phyloP scores from a whole-genome alignment of 805 yeast species.

The Candida broadrunensis region DNA sequence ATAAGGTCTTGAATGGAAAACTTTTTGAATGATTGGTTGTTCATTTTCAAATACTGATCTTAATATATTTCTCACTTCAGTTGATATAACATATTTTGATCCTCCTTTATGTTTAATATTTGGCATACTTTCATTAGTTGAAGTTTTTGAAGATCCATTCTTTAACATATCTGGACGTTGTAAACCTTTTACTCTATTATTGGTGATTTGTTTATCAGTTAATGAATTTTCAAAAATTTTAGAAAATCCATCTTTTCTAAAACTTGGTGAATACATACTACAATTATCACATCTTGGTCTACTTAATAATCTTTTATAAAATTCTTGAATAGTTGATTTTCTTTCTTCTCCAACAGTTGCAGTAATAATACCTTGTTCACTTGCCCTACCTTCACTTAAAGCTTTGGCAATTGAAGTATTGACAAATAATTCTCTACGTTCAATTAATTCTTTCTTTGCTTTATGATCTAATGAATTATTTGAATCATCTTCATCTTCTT shows the following conservation, averaged over 20 bases:
- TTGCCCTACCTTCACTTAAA: conserved; percentile 69
- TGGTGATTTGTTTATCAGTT: conserved; percentile 73
- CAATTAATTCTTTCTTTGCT: conserved; percentile 47
- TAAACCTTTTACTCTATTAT: conserved; percentile 81
- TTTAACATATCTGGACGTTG: conserved; percentile 69
- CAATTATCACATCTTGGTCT: conserved; percentile 94
- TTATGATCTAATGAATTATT: conserved; percentile 35
- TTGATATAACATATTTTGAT: conserved; percentile 75
- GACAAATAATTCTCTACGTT: conserved; percentile 67
- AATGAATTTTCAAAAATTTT: conserved; percentile 89
- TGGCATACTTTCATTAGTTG: conserved; percentile 34
- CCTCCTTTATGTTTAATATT: conserved; percentile 63
- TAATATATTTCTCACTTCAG: conserved; percentile 80
- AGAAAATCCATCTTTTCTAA: conserved; percentile 91
- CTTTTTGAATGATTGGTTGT: conserved; percentile 58
- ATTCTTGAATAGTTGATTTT: conserved; percentile 66
- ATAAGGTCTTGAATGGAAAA: conserved; percentile 82
- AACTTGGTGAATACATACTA: conserved; percentile 90
- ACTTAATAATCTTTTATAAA: conserved; percentile 67
- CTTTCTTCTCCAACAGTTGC: conserved; percentile 88
- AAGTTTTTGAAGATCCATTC: conserved; percentile 14
- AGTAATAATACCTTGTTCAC: conserved; percentile 67
- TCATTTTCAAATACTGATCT: conserved; percentile 75
- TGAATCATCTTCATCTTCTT: conserved; percentile 45
- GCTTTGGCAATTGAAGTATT: conserved; percentile 69